phyloP scores from a whole-genome alignment of 1,139 yeast genomes.

The Hemisphaericaspora xylofermentans region DNA sequence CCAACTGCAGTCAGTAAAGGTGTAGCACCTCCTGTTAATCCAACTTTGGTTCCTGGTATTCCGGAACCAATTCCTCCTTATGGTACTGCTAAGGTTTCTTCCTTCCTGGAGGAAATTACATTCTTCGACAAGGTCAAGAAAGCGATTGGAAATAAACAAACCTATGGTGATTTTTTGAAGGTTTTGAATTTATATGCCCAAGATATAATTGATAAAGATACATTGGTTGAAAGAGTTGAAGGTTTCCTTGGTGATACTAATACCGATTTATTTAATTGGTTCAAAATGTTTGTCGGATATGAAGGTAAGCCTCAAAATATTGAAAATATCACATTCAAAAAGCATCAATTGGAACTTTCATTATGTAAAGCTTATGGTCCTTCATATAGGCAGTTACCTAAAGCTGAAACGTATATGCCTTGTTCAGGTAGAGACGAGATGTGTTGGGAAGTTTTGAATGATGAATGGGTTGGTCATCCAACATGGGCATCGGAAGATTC shows the following conservation, averaged over 20 bases:
- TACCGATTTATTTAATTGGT: constrained; percentile 84
- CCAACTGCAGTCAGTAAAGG: constrained; percentile 6
- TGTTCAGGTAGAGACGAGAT: constrained; percentile 98
- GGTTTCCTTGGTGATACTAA: constrained; percentile 77
- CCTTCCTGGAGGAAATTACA: constrained; percentile 76
- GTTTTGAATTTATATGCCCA: constrained; percentile 83
- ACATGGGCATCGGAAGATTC: constrained; percentile 99
- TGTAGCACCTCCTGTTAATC: constrained; percentile 36
- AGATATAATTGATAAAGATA: constrained; percentile 80
- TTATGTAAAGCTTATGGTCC: constrained; percentile 91
- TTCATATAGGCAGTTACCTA: constrained; percentile 88
- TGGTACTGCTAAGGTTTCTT: constrained; percentile 50
- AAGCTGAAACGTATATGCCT: constrained; percentile 94
- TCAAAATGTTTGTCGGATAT: constrained; percentile 86
- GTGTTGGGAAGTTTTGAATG: constrained; percentile 98
- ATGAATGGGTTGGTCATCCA: constrained; percentile 99
- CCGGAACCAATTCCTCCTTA: constrained; percentile 84
- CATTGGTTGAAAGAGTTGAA: constrained; percentile 81
- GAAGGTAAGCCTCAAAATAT: constrained; percentile 75
- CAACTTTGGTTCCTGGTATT: constrained; percentile 78
- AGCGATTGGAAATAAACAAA: constrained; percentile 83
- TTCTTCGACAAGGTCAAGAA: constrained; percentile 93
- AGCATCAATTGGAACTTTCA: constrained; percentile 85
- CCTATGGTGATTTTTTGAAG: constrained; percentile 88
- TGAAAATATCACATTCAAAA: constrained; percentile 84